These are phyloP conservation scores for Ophiostoma quercus DNA, from an alignment of 2,329 filamentous ascomycete genomes.

Conservation along the genomic window DNA sequence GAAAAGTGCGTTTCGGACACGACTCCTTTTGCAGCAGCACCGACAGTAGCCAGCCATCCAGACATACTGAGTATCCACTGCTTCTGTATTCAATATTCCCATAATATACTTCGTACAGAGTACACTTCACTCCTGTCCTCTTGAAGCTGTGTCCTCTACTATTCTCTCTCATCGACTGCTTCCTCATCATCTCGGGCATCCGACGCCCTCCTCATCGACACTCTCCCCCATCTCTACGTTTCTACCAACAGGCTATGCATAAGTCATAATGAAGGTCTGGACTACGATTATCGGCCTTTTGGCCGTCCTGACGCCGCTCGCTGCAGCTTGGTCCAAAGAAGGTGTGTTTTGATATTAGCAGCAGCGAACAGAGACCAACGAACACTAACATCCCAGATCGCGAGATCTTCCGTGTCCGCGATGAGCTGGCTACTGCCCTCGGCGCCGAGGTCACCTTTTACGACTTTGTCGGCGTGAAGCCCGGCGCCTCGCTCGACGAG, in stretches of 20 bases:
- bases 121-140: background rate
- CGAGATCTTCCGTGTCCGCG: constrained; percentile 92
- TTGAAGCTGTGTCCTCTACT: background rate
- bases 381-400: constrained; percentile 57
- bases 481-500: constrained; percentile 72
- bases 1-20: constrained; percentile 22
- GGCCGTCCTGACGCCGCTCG: constrained; percentile 60
- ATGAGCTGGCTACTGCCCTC: constrained; percentile 74
- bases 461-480: constrained; percentile 76
- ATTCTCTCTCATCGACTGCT: background rate
- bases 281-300: constrained; percentile 64
- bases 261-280: constrained; percentile 63
- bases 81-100: background rate
- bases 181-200: background rate
- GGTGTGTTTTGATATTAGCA: constrained; percentile 46
- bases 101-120: background rate
- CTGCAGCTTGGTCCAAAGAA: constrained; percentile 80
- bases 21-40: constrained; percentile 17
- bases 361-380: background rate
- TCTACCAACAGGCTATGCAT: constrained; percentile 31
- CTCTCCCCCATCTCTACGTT: background rate
- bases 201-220: background rate
- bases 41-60: background rate
- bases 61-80: background rate
- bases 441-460: constrained; percentile 84